Base-by-base conservation (phyloP, 805 yeast species). In the Hanseniaspora osmophila region DNA sequence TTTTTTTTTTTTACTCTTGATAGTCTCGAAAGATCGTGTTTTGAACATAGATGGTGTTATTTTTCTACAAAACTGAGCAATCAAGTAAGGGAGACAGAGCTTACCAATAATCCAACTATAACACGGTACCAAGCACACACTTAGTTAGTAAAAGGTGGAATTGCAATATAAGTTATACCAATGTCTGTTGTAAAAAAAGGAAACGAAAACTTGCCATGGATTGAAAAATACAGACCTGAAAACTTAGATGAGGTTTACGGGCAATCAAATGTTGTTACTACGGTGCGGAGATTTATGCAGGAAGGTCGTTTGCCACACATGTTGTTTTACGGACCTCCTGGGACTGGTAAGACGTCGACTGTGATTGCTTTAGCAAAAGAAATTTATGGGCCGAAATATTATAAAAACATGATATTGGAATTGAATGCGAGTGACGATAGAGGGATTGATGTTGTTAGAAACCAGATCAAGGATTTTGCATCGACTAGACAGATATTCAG, bases 391-490 rank as follows among this genome's bases (percentile, higher is more conserved):
- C 43, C 45, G 4, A 75, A 77, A 51, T 70, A 74, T 49, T 84
- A 84, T 60, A 76, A 73, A 54, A 84, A 86, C 57, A 87, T 88
- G 88, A 96, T 92, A 1, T 66, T 92, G 46, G 98, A 92, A 60
- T 71, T 92, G 61, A 92, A 92, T 64, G 98, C 98, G 3, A 81
- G 94, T 3, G 98, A 92, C 62, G 98, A 92, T 62, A 76, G 98
- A 65, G 98, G 98, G 52, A 92, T 92, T 53, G 95, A 86, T 54
- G 96, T 92, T 40, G 97, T 92, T n/a, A 75, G 99, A 51, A 92
- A 92, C 56, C 96, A 87, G 64, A 87, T 92, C 68, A 92, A 92
- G 70, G 87, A 82, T 54, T 92, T 92, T 67, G 98, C 98, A 10
- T 78, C 90, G 30, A 92, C 98, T 1, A 78, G 86, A 71, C 98